phyloP scores from a whole-genome alignment of 1,139 yeast species.

The Candida pseudoviswanathii region DNA sequence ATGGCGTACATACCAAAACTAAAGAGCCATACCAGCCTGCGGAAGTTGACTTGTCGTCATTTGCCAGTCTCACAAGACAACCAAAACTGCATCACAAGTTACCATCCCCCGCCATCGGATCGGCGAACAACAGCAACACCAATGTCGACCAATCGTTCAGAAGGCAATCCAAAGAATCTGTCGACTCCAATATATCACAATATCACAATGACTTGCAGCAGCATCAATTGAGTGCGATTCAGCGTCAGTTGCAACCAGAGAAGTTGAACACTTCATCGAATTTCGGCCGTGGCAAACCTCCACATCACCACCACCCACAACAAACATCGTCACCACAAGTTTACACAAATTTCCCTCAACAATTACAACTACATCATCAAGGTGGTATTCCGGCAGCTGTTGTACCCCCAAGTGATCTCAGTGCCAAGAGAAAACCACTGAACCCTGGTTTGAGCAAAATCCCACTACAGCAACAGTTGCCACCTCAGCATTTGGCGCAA shows the following conservation, averaged over 20 bases:
- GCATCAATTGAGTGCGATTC: slow-evolving; percentile 14
- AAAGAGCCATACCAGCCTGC: slow-evolving; percentile 54
- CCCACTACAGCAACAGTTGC: slow-evolving; percentile 6
- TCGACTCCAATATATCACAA: slow-evolving; percentile 10
- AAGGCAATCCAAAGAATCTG: slow-evolving; percentile 1
- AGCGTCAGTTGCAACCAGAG: slow-evolving; percentile 14
- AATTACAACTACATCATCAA: slow-evolving; percentile 6
- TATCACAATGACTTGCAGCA: slow-evolving; percentile 15
- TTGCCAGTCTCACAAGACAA: slow-evolving; percentile 51
- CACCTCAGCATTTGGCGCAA: slow-evolving; percentile 8
- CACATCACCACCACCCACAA: slow-evolving; percentile 8
- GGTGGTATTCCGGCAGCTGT: slow-evolving; percentile 26
- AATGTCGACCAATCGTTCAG: neutral
- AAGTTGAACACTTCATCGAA: slow-evolving; percentile 11
- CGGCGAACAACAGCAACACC: neutral
- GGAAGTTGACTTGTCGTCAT: slow-evolving; percentile 52
- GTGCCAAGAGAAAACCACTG: slow-evolving; percentile 16
- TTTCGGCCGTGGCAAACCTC: neutral
- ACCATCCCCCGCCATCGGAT: slow-evolving; percentile 7
- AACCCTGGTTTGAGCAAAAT: slow-evolving; percentile 9
- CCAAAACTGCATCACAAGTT: slow-evolving; percentile 25
- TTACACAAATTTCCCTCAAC: slow-evolving; percentile 5
- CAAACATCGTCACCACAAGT: slow-evolving; percentile 5
- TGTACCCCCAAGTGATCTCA: slow-evolving; percentile 29
- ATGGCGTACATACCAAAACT: slow-evolving; percentile 9